Evolutionary conservation across 768 basidiomycete species (phyloP).

Genomic region (Suillus fuscotomentosus): DNA sequence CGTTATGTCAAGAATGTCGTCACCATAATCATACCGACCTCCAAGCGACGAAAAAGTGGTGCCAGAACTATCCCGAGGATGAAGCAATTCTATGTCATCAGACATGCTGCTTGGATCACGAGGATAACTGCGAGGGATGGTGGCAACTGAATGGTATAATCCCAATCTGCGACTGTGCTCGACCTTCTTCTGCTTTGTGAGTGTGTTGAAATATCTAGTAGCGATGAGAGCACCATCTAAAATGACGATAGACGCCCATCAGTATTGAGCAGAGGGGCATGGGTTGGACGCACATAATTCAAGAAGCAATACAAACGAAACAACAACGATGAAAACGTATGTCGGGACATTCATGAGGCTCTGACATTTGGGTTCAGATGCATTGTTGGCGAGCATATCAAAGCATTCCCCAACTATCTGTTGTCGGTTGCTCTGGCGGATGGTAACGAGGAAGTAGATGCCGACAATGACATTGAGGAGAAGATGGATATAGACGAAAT

Average conservation of each 20-base stretch:
- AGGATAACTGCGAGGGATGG: constrained; percentile 14
- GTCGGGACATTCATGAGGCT: constrained; percentile 40
- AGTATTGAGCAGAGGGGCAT: constrained; percentile 4
- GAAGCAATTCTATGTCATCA: constrained; percentile 29
- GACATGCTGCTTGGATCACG: constrained; percentile 19
- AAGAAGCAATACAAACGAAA: constrained; percentile 42
- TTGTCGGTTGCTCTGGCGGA: constrained; percentile 44
- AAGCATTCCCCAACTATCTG: constrained; percentile 47
- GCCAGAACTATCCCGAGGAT: constrained; percentile 9
- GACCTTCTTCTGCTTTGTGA: constrained; percentile 49
- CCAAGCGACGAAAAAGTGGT: constrained; percentile 3
- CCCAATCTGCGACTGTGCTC: constrained; percentile 33
- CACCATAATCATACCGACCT: constrained; percentile 14
- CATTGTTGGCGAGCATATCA: constrained; percentile 37
- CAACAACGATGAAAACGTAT: constrained; percentile 46
- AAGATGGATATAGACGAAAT: constrained; percentile 58
- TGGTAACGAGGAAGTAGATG: constrained; percentile 47
- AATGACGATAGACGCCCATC: constrained; percentile 4
- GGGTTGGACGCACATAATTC: constrained; percentile 52
- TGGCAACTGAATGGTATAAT: constrained; percentile 29
- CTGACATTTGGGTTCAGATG: constrained; percentile 44
- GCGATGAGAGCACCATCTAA: constrained; percentile 54
- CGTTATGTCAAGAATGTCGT: constrained; percentile 22
- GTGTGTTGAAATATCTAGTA: constrained; percentile 51
- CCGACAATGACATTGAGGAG: constrained; percentile 53